phyloP scores from a whole-genome alignment of 805 yeast genomes.

The Wickerhamomyces rabaulensis region DNA sequence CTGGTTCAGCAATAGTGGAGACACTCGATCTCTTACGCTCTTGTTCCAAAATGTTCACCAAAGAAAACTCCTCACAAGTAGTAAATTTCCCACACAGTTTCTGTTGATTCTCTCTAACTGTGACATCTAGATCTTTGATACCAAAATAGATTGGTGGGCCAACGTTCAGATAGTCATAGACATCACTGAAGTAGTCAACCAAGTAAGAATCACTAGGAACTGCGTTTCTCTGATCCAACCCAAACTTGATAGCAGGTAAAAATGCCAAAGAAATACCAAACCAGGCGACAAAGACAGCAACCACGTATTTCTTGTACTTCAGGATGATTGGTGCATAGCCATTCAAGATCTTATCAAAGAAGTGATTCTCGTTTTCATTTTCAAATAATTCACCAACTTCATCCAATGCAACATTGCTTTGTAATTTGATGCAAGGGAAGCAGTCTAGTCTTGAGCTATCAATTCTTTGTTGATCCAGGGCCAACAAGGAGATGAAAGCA shows the following conservation, averaged over 20 bases:
- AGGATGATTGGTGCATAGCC: conserved; percentile 53
- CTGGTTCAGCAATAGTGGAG: conserved; percentile 74
- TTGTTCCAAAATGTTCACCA: conserved; percentile 78
- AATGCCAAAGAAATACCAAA: conserved; percentile 64
- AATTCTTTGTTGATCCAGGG: conserved; percentile 59
- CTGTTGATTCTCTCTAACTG: conserved; percentile 58
- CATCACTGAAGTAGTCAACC: conserved; percentile 72
- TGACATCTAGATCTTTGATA: conserved; percentile 61
- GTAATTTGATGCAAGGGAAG: conserved; percentile 46
- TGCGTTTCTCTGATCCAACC: conserved; percentile 87
- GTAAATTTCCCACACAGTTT: conserved; percentile 84
- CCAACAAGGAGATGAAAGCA: conserved; percentile 65
- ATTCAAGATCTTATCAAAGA: conserved; percentile 38
- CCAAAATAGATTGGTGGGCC: conserved; percentile 94
- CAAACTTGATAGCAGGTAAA: conserved; percentile 66
- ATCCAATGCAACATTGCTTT: conserved; percentile 13
- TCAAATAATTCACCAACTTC: conserved; percentile 23
- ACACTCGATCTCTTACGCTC: conserved; percentile 63
- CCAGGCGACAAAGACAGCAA: conserved; percentile 54
- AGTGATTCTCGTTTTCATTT: conserved; percentile 23
- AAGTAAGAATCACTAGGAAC: conserved; percentile 80
- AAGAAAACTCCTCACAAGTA: conserved; percentile 71
- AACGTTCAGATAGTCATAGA: conserved; percentile 66
- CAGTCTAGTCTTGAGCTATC: conserved; percentile 58
- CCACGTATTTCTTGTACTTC: conserved; percentile 39